Conservation (phyloP, 139 green algal species). For the Diplosphaera chodatii region DNA sequence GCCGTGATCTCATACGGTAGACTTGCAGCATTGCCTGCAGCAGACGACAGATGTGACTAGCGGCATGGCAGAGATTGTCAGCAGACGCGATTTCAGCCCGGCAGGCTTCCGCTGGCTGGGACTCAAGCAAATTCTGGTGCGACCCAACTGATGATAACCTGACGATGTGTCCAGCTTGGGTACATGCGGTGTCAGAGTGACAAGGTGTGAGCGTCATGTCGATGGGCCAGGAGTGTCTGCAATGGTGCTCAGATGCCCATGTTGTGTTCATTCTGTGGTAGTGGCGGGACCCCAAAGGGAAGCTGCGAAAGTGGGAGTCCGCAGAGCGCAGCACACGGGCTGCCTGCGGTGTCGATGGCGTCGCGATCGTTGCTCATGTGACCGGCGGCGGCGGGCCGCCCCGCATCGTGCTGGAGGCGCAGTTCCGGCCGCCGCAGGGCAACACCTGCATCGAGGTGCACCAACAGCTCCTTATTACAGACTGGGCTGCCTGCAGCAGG, state of each 20-base stretch:
- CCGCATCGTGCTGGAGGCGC: conserved; percentile 28
- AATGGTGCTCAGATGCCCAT: no score
- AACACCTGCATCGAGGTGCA: conserved; percentile 39
- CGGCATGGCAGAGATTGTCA: conserved; percentile 10
- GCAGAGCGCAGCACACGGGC: conserved; percentile 34
- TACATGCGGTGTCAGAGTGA: no score
- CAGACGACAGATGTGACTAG: no score
- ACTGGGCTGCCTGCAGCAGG: no score
- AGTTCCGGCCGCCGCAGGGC: conserved; percentile 42
- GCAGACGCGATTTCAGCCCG: conserved; percentile 19
- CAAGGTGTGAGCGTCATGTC: no score
- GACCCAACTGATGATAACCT: no score
- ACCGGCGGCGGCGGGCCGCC: conserved; percentile 3
- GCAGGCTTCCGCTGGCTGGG: conserved; percentile 38
- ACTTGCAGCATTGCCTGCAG: no score
- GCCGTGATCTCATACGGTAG: no score
- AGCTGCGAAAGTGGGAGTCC: conserved; percentile 38
- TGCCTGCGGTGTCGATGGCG: conserved; percentile 27
- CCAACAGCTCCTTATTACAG: no score
- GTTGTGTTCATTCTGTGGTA: no score
- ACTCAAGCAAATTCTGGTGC: conserved; percentile 28
- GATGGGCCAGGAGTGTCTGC: no score
- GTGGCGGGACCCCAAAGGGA: conserved; percentile 35
- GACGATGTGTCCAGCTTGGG: no score
- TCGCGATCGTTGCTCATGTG: conserved; percentile 35